Base-by-base conservation (phyloP, 139 green algal genomes). In the Coccomyxa sp. region DNA sequence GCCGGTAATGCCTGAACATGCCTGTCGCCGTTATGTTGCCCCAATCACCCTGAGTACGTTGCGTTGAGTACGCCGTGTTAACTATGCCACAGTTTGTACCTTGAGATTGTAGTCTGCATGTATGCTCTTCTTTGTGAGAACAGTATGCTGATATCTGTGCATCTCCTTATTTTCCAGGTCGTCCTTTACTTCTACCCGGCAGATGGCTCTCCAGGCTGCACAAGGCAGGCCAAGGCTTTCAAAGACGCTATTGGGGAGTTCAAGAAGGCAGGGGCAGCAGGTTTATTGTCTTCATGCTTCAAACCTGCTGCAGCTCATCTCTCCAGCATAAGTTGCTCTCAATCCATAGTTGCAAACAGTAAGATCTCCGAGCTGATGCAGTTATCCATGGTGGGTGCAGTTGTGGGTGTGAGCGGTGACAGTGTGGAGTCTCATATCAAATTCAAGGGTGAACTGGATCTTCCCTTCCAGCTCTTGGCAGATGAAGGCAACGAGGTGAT, bases 131-230 rank as follows among this genome's bases (percentile, higher is more conserved):
- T 51, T 7, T 51, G 38, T 7, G 3, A 51, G 7, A 11, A 51
- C 38, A 7, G 3, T 51, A 7, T 7, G 7, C 38, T 51, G 38
- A 51, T 51, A 7, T 7, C 38, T 51, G 3, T 51, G 38, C 38
- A 51, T 7, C 38, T 51, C 38, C 38, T 51, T 9, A 9, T 71
- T 21, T 71, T 71, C 18, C 4, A 71, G 63, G 71, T 77, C 1
- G 71, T 77, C 31, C 45, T 83, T 7, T 83, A 83, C 67, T 83
- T 83, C 38, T 83, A 83, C 67, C 80, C 80, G 27, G 17, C 80
- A 21, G 80, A 83, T 67, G 67, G 57, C 67, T 57, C 27, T 13
- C 67, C 67, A 11, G 80, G 80, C 21, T 83, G 80, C 80, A 83
- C 80, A 0, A 83, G 79, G 80, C 80, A 83, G 67, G 80, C 80